Conservation (phyloP, 1,139 yeast species). For the Torulaspora pretoriensis region DNA sequence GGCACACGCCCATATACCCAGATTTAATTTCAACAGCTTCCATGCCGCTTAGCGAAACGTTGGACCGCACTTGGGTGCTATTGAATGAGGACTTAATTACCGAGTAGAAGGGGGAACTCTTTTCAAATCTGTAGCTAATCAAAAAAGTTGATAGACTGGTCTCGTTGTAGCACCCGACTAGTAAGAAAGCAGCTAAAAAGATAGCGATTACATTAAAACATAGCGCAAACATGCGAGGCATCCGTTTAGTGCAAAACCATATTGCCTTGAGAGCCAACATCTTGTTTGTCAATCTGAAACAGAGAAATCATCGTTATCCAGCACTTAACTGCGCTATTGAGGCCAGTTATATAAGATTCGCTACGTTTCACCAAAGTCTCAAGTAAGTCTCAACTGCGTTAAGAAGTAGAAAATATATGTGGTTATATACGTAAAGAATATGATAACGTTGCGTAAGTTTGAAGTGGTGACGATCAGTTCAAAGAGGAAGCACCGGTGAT, state of each 20-base stretch:
- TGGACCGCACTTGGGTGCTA: constrained; percentile 14
- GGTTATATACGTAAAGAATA: constrained; percentile 15
- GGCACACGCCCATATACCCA: constrained; percentile 35
- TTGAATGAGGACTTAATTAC: constrained; percentile 28
- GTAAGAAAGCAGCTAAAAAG: constrained; percentile 29
- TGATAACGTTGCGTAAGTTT: constrained; percentile 9
- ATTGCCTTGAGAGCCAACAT: constrained; percentile 20
- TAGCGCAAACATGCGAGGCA: constrained; percentile 31
- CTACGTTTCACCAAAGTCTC: background rate
- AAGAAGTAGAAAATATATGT: constrained; percentile 3
- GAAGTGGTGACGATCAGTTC: constrained; percentile 50
- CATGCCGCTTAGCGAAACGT: constrained; percentile 19
- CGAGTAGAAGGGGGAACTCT: constrained; percentile 29
- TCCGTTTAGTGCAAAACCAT: constrained; percentile 28
- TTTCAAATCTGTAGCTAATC: constrained; percentile 27
- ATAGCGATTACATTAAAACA: constrained; percentile 29
- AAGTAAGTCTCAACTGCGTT: constrained; percentile 2
- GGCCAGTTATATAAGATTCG: background rate
- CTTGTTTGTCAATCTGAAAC: background rate
- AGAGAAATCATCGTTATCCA: background rate
- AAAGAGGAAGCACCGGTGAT: constrained; percentile 99
- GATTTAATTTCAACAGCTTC: constrained; percentile 28
- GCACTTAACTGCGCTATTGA: no score
- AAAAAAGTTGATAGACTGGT: constrained; percentile 29
- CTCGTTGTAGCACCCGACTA: constrained; percentile 31